Evolutionary conservation across 768 basidiomycete species (phyloP), one percentile per base, ranked within the genome.

Genomic region (Sutorius australiensis): DNA sequence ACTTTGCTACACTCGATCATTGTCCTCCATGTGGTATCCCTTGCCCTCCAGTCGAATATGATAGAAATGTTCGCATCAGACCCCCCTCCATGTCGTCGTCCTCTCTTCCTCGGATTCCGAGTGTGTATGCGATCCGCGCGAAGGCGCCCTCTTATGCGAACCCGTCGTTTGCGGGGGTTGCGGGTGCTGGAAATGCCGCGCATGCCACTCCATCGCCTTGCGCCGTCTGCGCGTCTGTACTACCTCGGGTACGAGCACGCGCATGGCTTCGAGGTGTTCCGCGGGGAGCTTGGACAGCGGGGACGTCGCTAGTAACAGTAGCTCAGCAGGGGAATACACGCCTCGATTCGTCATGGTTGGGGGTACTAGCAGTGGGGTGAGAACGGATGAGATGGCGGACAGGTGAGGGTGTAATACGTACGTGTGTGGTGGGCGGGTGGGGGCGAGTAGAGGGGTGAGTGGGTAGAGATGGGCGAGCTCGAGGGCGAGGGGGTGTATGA

Each of bases 241-340:
- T 37, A 69, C 48, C 57, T 70, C 69, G 21, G 68, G 68, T 19
- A 47, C 69, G 19, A 45, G 34, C 3, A 36, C 45, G 2, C 62
- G 63, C 8, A 69, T 33, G 1, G 46, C 42, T 6, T 53, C 55
- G 13, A 56, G 19, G 8, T 55, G 46, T 1, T 8, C 34, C 6
- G 32, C 34, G 2, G 57, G 54, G 3, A 61, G 43, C 31, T 45
- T 54, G 11, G 56, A 44, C 5, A 69, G 53, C 13, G 65, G 65
- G 3, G 68, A 67, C 1, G 48, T 21, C 4, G 65, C 42, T 24
- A 72, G 55, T 0, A 46, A 19, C 33, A 72, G 14, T 14, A 70
- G 57, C 27, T 72, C 57, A 6, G 56, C 51, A 28, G 61, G 65
- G 2, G 63, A 59, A 49, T 70, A 72, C 24, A 70, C 46, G 3